Evolutionary conservation across 345 rosid genomes (phyloP).

Genomic region (Arabidopsis arenosa): DNA sequence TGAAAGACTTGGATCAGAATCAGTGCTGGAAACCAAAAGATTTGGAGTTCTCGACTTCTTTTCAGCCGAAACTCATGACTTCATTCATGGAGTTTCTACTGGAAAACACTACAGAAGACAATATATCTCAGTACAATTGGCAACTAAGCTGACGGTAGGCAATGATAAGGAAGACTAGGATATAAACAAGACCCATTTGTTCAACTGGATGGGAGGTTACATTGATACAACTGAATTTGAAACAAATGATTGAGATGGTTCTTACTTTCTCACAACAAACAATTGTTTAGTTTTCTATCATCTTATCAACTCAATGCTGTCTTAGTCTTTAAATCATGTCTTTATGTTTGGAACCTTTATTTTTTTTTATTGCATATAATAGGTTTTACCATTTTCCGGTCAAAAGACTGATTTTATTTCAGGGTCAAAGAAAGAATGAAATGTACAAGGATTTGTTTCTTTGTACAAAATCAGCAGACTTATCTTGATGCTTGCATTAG

Average conservation of each 20-base stretch:
- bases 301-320: neutral
- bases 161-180: neutral
- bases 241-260: neutral
- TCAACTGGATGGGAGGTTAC: neutral
- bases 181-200: neutral
- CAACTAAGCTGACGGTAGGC: too few relatives aligned
- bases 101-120: neutral
- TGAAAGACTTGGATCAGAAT: slow-evolving; percentile 15
- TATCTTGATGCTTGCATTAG: slow-evolving; percentile 30
- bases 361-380: too few relatives aligned
- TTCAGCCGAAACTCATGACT: neutral
- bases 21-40: slow-evolving; percentile 23
- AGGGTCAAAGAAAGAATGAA: neutral
- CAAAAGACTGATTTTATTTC: neutral
- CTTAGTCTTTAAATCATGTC: neutral
- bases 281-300: neutral
- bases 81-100: slow-evolving; percentile 1
- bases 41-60: slow-evolving; percentile 6
- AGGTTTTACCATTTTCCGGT: too few relatives aligned
- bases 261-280: neutral
- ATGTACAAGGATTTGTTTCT: neutral
- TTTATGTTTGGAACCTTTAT: too few relatives aligned
- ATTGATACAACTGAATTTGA: neutral
- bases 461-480: slow-evolving; percentile 21
- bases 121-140: neutral